Evolutionary conservation across 2,329 filamentous ascomycete genomes (phyloP), one percentile per base, ranked within the genome.

Genomic region (Akanthomyces lecanii): DNA sequence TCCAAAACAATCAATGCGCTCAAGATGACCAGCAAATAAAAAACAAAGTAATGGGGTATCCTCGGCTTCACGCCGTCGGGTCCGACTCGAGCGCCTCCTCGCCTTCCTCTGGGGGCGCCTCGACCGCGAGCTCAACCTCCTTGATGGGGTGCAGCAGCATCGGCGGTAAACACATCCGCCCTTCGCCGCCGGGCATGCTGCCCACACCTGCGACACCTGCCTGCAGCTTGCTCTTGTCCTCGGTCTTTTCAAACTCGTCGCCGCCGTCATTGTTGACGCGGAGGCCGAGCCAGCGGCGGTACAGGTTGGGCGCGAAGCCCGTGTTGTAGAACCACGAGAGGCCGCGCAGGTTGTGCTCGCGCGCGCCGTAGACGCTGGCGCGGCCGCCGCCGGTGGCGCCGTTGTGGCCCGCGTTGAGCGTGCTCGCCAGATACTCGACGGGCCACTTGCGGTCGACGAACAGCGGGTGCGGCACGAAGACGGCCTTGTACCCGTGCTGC

Each of bases 281-380:
- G 70, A 94, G 86, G 1, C 92, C 93, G 42, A 97, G 77, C 94
- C 94, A 98, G 65, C 92, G 82, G 56, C 86, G 83, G 80, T 95
- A 97, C 71, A 98, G 71, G 66, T 91, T 91, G 3, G 87, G 84
- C 7, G 90, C 87, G 71, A 97, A 97, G 1, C 87, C 86, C 0
- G 90, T 89, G 68, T 92, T 91, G 75, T 96, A 97, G 75, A 95
- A 97, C 92, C 92, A 98, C 23, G 88, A 92, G 70, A 92, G 86
- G 1, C 93, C 92, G 61, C 83, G 82, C 72, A 97, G 89, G 74
- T 97, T 97, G 75, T 95, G 91, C 77, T 97, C 93, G 21, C 91
- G 83, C 68, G 95, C 90, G 44, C 90, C 91, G 71, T 91, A 94
- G 21, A 94, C 82, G 14, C 87, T 88, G 3, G 87, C 89, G 25